A percentile compares a stretch with the other conserved stretches of the same genome.
phyloP scores from a whole-genome alignment of 2,329 filamentous ascomycete genomes.

The Cercospora brassicicola region DNA sequence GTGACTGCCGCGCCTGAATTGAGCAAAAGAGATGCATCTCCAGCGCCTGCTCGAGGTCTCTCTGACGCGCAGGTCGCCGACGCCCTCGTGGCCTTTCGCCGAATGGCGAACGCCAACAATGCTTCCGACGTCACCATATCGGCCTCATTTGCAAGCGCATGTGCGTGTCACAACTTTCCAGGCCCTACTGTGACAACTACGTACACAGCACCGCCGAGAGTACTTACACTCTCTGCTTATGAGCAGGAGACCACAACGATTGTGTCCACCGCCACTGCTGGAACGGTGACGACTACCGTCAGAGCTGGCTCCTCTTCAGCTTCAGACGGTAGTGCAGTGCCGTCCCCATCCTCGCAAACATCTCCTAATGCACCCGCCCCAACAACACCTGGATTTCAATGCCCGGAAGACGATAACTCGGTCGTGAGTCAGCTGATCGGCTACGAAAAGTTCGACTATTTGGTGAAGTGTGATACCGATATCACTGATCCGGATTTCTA shows the following conservation, averaged over 20 bases:
- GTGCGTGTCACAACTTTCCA: conserved; percentile 33
- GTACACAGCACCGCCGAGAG: conserved; percentile 28
- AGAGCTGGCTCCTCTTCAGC: conserved; percentile 21
- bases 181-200: conserved; percentile 33
- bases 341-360: conserved; percentile 4
- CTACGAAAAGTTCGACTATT: conserved; percentile 37
- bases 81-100: conserved; percentile 27
- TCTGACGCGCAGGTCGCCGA: conserved; percentile 3
- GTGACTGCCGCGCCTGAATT: conserved; percentile 20
- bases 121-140: conserved; percentile 24
- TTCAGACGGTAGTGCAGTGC: conserved; percentile 18
- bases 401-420: conserved; percentile 37
- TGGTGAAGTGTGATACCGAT: conserved; percentile 38
- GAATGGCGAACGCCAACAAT: conserved; percentile 17
- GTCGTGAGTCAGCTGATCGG: conserved; percentile 38
- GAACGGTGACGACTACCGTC: conserved; percentile 29
- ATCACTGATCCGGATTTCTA: conserved; percentile 34
- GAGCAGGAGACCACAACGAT: conserved; percentile 26
- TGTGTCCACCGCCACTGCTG: conserved; percentile 12
- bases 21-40: conserved; percentile 25
- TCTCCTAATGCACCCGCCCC: conserved; percentile 25
- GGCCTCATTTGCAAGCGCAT: conserved; percentile 38
- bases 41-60: conserved; percentile 17
- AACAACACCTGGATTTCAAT: conserved; percentile 35
- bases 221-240: conserved; percentile 27